phyloP scores from a whole-genome alignment of 306 rosid genomes.

The Ormosia emarginata region DNA sequence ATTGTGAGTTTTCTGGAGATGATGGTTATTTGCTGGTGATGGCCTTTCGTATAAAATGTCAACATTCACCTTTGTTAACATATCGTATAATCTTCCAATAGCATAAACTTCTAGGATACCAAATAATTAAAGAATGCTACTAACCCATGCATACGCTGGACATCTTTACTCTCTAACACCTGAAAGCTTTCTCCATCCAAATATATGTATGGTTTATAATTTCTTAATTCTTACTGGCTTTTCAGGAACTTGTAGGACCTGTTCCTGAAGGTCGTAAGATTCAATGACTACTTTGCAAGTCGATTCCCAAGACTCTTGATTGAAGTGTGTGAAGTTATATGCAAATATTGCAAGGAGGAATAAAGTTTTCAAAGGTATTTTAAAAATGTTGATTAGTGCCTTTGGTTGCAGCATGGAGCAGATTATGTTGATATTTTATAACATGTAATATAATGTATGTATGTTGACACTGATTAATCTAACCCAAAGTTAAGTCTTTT shows the following conservation, averaged over 20 bases:
- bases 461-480: background rate
- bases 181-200: background rate
- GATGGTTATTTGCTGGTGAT: background rate
- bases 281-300: slow-evolving; percentile 51
- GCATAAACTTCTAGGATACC: background rate
- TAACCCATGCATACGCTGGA: background rate
- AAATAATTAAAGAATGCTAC: background rate
- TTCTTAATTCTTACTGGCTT: background rate
- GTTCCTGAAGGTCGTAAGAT: slow-evolving; percentile 51
- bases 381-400: slow-evolving; percentile 25
- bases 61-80: background rate
- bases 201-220: background rate
- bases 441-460: background rate
- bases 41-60: background rate
- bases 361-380: slow-evolving; percentile 53
- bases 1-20: background rate
- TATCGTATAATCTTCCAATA: background rate
- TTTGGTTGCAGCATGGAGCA: slow-evolving; percentile 4
- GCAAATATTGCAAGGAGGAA: slow-evolving; percentile 48
- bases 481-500: background rate
- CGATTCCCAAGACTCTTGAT: slow-evolving; percentile 68
- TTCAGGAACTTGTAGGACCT: slow-evolving; percentile 54
- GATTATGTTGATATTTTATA: slow-evolving; percentile 2
- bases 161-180: background rate
- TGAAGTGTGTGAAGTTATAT: slow-evolving; percentile 56